Percentiles rank a stretch among this genome's conserved stretches.
Conservation (phyloP, 345 rosid species). For the Camelina sativa region DNA sequence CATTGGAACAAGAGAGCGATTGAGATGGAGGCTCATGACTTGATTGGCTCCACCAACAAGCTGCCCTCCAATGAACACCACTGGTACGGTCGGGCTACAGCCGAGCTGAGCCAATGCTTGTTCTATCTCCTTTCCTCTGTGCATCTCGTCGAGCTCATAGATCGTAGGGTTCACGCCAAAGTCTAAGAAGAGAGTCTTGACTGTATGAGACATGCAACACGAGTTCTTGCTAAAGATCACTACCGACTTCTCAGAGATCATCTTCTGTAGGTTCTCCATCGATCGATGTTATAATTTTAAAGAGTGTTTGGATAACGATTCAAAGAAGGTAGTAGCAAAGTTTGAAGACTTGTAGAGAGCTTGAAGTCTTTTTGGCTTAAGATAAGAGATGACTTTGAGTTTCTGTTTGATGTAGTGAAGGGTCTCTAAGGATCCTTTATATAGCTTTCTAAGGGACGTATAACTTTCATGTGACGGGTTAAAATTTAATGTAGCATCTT, state of each 20-base stretch:
- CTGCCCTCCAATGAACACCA: constrained; percentile 79
- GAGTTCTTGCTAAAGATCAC: constrained; percentile 81
- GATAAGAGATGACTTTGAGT: constrained; percentile 16
- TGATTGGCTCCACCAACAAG: constrained; percentile 86
- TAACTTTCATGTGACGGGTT: not conserved
- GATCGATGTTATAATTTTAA: not conserved
- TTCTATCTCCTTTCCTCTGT: constrained; percentile 69
- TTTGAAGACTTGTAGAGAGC: not conserved
- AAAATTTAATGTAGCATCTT: not conserved
- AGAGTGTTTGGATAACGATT: not conserved
- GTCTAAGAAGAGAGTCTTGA: constrained; percentile 66
- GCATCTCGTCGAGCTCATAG: constrained; percentile 73
- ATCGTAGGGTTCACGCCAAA: constrained; percentile 73
- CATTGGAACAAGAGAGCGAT: constrained; percentile 71
- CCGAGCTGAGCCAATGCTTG: constrained; percentile 73
- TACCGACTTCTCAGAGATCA: constrained; percentile 77
- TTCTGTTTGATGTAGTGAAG: constrained; percentile 17
- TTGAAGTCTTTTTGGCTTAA: constrained; percentile 5
- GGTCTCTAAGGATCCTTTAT: constrained; percentile 14
- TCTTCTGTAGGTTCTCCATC: constrained; percentile 62
- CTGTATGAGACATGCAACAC: constrained; percentile 76
- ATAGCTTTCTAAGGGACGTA: constrained; percentile 8
- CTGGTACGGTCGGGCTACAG: constrained; percentile 66
- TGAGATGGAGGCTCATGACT: constrained; percentile 87
- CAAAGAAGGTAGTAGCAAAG: not conserved